Evolutionary conservation across 257 asterid genomes (phyloP).

Genomic region (Nicotiana knightiana): DNA sequence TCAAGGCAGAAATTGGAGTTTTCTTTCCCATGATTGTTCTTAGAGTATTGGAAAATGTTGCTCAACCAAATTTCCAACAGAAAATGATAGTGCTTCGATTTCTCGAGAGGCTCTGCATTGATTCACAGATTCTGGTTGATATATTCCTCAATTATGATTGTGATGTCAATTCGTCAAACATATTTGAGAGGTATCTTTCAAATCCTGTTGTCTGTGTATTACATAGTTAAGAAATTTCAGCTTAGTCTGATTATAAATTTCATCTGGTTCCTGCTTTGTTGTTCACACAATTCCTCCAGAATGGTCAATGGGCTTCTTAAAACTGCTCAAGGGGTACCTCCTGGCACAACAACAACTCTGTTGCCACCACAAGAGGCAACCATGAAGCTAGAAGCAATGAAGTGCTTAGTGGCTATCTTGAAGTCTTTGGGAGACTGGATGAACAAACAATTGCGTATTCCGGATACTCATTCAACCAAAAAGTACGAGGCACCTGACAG

Average conservation of each 20-base stretch:
- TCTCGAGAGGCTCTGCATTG: slow-evolving; percentile 83
- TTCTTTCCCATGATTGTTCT: slow-evolving; percentile 98
- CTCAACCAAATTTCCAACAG: slow-evolving; percentile 96
- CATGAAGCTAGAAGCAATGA: slow-evolving; percentile 94
- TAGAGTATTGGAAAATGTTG: slow-evolving; percentile 86
- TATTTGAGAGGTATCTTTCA: slow-evolving; percentile 79
- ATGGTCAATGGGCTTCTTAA: slow-evolving; percentile 99
- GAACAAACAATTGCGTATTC: slow-evolving; percentile 90
- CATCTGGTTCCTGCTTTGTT: not conserved
- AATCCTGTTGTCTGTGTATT: slow-evolving; percentile 16
- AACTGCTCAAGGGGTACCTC: slow-evolving; percentile 98
- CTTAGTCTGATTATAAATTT: not conserved
- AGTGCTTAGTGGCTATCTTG: slow-evolving; percentile 78
- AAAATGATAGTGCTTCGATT: slow-evolving; percentile 97
- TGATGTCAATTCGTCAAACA: slow-evolving; percentile 98
- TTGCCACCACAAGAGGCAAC: slow-evolving; percentile 80
- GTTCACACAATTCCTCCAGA: slow-evolving; percentile 32
- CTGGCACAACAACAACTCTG: slow-evolving; percentile 75
- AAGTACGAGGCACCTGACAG: slow-evolving; percentile 57
- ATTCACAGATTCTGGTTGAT: slow-evolving; percentile 95
- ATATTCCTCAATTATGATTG: slow-evolving; percentile 97
- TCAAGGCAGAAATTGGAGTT: slow-evolving; percentile 96
- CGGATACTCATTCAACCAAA: slow-evolving; percentile 65
- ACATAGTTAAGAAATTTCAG: not conserved
- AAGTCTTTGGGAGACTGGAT: slow-evolving; percentile 98